Base-by-base conservation (phyloP, 805 yeast species). In the Starmerella bombicola region DNA sequence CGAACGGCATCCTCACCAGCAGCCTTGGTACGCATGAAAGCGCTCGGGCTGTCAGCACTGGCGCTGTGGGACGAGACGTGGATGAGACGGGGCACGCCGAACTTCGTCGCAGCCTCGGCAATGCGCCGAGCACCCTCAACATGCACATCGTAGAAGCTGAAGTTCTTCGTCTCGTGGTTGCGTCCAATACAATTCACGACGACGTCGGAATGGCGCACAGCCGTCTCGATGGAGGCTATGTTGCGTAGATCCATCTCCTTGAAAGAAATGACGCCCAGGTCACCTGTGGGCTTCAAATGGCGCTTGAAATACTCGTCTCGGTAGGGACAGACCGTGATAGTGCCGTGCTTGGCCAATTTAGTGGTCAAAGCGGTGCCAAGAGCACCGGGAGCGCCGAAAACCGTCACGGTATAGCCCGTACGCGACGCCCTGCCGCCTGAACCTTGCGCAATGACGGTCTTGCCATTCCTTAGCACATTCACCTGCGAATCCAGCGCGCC, bases 381-480 rank as follows among this genome's bases (percentile, higher is more conserved):
- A 59, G 78, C 76, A 2, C 93, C 93, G 35, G 77, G 65, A 28
- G 78, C 81, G 8, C 94, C 94, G 56, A 83, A 83, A 2, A 83
- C 91, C 1, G 94, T 80, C 18, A 86, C 93, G 3, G 86, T 80
- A 62, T 76, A 80, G 2, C 94, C 94, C 7, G 88, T 77, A 65
- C 93, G 71, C 22, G 93, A 80, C 4, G 88, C 78, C 43, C 68
- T 58, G 23, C 93, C 93, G 35, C 93, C 91, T 37, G 72, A 63
- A 46, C 94, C 94, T 26, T 68, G 66, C n/a, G 80, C 60, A 33
- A 79, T 59, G 51, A 75, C 69, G 33, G 84, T 78, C 56, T 83
- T 80, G 20, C 94, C 94, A 38, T 70, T 67, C 49, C 74, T 70
- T 41, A 88, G 78, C 61, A 82, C 74, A 50, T 62, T 59, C 34